Percentiles rank a stretch among this genome's conserved stretches.
Evolutionary conservation across 2,329 filamentous ascomycete species (phyloP).

Genomic region (Neofusicoccum ribis): DNA sequence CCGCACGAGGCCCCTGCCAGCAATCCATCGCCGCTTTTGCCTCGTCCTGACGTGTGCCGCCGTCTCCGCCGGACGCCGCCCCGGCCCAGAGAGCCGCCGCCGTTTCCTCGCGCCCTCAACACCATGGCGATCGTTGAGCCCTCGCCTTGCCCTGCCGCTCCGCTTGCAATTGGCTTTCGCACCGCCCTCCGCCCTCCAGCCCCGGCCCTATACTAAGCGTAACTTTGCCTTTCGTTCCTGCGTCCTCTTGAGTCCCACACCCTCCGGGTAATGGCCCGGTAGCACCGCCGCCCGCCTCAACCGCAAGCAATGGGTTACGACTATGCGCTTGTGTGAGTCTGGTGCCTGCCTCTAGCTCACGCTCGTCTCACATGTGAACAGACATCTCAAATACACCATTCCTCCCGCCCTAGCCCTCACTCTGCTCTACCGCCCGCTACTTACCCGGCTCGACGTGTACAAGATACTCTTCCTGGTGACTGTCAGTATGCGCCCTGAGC

Average conservation of each 20-base stretch:
- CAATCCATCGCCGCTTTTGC: conserved; percentile 3
- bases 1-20: background rate
- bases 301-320: conserved; percentile 56
- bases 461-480: conserved; percentile 62
- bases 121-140: conserved; percentile 9
- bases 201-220: background rate
- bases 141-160: background rate
- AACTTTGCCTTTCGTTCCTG: background rate
- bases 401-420: conserved; percentile 63
- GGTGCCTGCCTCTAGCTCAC: background rate
- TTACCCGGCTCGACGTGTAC: conserved; percentile 62
- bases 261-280: conserved; percentile 21
- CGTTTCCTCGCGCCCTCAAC: background rate
- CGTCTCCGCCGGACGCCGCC: too few species aligned
- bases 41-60: background rate
- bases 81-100: background rate
- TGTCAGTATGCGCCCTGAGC: conserved; percentile 29
- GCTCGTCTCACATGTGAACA: conserved; percentile 32
- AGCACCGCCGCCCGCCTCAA: conserved; percentile 3
- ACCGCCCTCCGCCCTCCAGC: background rate
- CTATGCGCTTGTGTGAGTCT: conserved; percentile 62
- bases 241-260: background rate
- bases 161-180: background rate
- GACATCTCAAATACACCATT: conserved; percentile 67
- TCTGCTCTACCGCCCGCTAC: conserved; percentile 60